Evolutionary conservation across 208 protist genomes (phyloP).

Genomic region (Trypanosomatidae sp.): DNA sequence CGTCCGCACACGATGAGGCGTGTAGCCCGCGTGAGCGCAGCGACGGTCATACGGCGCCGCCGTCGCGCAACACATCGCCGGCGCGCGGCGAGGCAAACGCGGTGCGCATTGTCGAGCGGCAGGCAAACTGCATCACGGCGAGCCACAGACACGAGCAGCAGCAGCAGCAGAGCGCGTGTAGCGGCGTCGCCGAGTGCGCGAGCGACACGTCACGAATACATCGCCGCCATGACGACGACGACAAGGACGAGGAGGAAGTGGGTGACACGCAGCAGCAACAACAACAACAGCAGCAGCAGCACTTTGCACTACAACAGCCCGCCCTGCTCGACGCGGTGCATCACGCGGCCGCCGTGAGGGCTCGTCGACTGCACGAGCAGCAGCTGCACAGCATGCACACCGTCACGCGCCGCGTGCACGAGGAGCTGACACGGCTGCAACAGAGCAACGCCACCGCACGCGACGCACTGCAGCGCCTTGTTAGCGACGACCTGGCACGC

Average conservation of each 20-base stretch:
- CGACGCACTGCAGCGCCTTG: slow-evolving; percentile 38
- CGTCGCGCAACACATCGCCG: not conserved
- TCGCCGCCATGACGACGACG: too few species aligned
- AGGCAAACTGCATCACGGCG: too few species aligned
- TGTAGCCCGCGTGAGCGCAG: too few species aligned
- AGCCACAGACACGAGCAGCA: too few species aligned
- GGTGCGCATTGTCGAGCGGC: too few species aligned
- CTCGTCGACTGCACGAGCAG: slow-evolving; percentile 11
- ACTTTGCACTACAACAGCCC: not conserved
- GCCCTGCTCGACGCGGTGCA: slow-evolving; percentile 24
- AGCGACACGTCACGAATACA: too few species aligned
- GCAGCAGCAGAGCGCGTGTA: too few species aligned
- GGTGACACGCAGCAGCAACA: not conserved
- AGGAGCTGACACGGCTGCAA: slow-evolving; percentile 32
- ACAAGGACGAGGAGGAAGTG: not conserved
- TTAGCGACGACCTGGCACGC: slow-evolving; percentile 50
- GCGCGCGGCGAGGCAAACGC: not conserved
- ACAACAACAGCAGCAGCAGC: not conserved
- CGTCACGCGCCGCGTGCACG: slow-evolving; percentile 30
- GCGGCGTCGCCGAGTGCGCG: too few species aligned
- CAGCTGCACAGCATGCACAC: slow-evolving; percentile 27
- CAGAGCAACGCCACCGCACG: slow-evolving; percentile 46
- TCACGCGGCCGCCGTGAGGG: slow-evolving; percentile 23
- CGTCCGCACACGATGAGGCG: too few species aligned
- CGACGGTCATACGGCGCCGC: not conserved